A percentile compares a stretch with the other conserved stretches of the same genome.
phyloP scores from a whole-genome alignment of 2,329 filamentous ascomycete species.

The Penicillium polonicum region DNA sequence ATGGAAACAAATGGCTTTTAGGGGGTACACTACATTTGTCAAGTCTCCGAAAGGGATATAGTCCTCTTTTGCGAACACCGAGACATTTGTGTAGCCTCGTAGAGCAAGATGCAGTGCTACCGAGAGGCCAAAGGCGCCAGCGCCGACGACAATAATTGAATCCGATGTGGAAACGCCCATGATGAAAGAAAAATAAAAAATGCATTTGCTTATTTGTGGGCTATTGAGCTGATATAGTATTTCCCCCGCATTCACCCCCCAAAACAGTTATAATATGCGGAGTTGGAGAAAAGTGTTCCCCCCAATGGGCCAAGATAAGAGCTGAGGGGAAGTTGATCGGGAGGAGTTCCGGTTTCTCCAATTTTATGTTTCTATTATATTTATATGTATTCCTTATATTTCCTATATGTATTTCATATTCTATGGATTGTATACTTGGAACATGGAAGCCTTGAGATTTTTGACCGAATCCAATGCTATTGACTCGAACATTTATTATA shows the following conservation, averaged over 20 bases:
- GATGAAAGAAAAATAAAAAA: background rate
- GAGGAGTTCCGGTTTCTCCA: background rate
- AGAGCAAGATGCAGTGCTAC: conserved; percentile 6
- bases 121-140: conserved; percentile 15
- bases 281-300: conserved; percentile 1
- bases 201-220: background rate
- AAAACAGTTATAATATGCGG: conserved; percentile 12
- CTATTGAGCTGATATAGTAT: conserved; percentile 14
- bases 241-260: conserved; percentile 8
- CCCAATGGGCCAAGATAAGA: background rate
- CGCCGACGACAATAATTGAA: conserved; percentile 4
- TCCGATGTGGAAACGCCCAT: conserved; percentile 19
- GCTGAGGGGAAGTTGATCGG: conserved; percentile 9
- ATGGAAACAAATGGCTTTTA: background rate
- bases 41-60: background rate
- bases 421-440: background rate
- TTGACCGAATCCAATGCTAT: background rate
- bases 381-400: background rate
- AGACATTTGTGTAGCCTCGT: conserved; percentile 6
- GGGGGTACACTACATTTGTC: conserved; percentile 3
- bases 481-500: background rate
- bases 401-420: background rate
- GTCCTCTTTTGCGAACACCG: conserved; percentile 4
- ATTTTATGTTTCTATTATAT: background rate
- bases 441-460: background rate